Percentiles rank a stretch among this genome's conserved stretches.
These are phyloP conservation scores for Fusarium chuoi DNA, from an alignment of 2,329 filamentous ascomycete species.

Conservation along the genomic window DNA sequence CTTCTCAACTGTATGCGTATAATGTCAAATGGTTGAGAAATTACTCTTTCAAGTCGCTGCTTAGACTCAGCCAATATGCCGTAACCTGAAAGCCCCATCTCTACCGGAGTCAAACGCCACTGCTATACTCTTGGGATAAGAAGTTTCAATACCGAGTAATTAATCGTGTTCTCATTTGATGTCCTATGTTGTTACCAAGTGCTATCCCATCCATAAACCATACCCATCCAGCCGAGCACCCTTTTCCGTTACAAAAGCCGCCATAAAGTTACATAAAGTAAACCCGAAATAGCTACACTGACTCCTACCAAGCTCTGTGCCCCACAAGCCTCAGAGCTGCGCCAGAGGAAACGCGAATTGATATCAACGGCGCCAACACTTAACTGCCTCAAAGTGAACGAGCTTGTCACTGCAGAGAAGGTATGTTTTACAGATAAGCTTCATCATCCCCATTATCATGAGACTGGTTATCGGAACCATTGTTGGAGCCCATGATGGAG, in stretches of 20 bases:
- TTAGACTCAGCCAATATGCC: background rate
- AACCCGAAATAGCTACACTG: background rate
- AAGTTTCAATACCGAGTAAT: background rate
- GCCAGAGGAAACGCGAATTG: background rate
- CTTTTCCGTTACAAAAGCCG: slow-evolving; percentile 21
- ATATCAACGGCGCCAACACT: background rate
- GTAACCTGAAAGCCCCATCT: background rate
- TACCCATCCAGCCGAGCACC: slow-evolving; percentile 5
- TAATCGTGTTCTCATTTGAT: slow-evolving; percentile 31
- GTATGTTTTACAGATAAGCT: background rate
- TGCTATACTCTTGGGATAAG: too few relatives aligned
- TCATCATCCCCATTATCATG: slow-evolving; percentile 44
- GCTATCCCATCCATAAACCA: slow-evolving; percentile 18
- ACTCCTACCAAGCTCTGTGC: background rate
- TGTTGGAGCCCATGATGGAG: slow-evolving; percentile 68
- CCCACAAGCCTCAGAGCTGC: background rate
- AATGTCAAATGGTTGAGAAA: background rate
- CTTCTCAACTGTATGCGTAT: background rate
- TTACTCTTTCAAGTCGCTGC: background rate
- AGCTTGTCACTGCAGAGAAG: background rate
- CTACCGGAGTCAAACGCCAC: too few relatives aligned
- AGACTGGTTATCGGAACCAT: slow-evolving; percentile 48
- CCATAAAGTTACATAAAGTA: slow-evolving; percentile 1
- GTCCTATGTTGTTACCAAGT: slow-evolving; percentile 19
- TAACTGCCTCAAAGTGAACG: background rate